Percentiles rank a stretch among this genome's conserved stretches.
Conservation (phyloP, 2,329 filamentous ascomycete genomes). For the Cadophora malorum region DNA sequence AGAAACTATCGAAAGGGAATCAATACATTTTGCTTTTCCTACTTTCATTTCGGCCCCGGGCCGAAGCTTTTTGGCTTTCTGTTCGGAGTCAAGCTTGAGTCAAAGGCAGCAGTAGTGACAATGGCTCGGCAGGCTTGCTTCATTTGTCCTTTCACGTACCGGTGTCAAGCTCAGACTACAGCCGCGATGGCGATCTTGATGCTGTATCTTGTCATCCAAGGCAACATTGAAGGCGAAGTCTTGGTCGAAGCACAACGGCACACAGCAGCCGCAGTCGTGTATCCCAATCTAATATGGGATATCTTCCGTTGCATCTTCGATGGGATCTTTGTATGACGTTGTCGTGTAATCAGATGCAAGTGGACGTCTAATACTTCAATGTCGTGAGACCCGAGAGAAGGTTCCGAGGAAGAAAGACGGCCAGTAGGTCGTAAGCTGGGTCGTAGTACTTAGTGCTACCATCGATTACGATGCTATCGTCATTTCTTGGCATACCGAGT, state of each 20-base stretch:
- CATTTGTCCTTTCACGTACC: not conserved
- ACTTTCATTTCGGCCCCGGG: not conserved
- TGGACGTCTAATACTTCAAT: not conserved
- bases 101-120: not conserved
- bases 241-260: not conserved
- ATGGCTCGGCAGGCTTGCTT: conserved; percentile 1
- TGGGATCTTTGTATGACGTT: not conserved
- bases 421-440: not conserved
- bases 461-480: no score
- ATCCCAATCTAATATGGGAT: not conserved
- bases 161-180: not conserved
- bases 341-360: not conserved
- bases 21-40: not conserved
- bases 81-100: not conserved
- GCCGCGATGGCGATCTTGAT: not conserved
- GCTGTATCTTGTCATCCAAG: not conserved
- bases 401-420: not conserved
- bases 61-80: not conserved
- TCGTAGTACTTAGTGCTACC: not conserved
- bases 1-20: not conserved
- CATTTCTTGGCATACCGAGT: not conserved
- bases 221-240: not conserved
- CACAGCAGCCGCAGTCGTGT: not conserved
- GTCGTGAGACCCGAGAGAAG: conserved; percentile 3
- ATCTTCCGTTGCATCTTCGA: not conserved